Evolutionary conservation across 164 flowering plant species (phyloP).

Genomic region (Tinospora cordifolia): DNA sequence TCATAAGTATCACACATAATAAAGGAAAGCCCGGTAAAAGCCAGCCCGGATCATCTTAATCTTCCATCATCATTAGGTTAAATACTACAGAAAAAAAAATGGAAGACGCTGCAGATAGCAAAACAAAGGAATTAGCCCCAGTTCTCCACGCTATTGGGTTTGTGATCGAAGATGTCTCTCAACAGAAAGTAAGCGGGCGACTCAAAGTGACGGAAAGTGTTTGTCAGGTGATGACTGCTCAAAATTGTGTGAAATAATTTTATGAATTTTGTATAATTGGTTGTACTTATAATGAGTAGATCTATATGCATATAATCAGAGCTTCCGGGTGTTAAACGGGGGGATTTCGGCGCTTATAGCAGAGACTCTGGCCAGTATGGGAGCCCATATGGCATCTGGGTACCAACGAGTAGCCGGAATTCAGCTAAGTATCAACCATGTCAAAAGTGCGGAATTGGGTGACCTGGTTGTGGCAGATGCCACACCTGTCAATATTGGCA

Average conservation of each 20-base stretch:
- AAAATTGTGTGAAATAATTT: too few species aligned
- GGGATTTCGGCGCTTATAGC: conserved; percentile 89
- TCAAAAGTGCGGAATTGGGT: conserved; percentile 60
- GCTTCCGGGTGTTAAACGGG: conserved; percentile 79
- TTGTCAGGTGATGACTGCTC: conserved; percentile 50
- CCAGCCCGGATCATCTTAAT: too few species aligned
- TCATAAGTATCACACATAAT: too few species aligned
- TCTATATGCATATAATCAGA: too few species aligned
- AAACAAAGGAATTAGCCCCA: conserved; percentile 37
- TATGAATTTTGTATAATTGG: too few species aligned
- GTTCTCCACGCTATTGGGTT: conserved; percentile 58
- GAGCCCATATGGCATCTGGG: conserved; percentile 84
- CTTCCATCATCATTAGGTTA: too few species aligned
- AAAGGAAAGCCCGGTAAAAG: too few species aligned
- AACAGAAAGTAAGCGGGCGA: conserved; percentile 48
- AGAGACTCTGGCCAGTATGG: conserved; percentile 79
- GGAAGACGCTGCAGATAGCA: too few species aligned
- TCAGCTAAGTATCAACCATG: conserved; percentile 73
- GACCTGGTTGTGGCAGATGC: conserved; percentile 66
- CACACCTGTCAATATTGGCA: conserved; percentile 58
- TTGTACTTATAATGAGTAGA: too few species aligned
- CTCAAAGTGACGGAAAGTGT: conserved; percentile 42
- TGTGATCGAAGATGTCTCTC: conserved; percentile 42
- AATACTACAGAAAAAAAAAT: too few species aligned
- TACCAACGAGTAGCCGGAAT: conserved; percentile 71